Conservation (phyloP, 768 basidiomycete species). For the Boletales sp. region DNA sequence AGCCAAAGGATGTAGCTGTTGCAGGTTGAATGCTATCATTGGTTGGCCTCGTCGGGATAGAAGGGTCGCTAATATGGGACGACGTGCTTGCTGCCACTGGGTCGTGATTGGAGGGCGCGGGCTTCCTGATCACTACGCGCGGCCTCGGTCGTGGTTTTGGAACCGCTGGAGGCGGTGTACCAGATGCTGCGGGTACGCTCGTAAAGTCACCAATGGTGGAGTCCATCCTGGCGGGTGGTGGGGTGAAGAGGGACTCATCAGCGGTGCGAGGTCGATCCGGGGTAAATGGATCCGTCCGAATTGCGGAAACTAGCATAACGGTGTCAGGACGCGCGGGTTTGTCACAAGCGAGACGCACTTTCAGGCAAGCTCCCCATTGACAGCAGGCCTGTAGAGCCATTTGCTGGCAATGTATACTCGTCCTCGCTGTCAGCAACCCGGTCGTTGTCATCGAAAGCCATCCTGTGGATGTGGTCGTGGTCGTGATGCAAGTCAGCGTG, state of each 20-base stretch:
- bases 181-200: conserved; percentile 6
- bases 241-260: conserved; percentile 28
- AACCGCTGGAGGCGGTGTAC: background rate
- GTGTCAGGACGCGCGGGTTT: background rate
- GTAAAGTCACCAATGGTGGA: conserved; percentile 15
- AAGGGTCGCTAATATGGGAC: conserved; percentile 20
- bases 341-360: conserved; percentile 7
- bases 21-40: conserved; percentile 21
- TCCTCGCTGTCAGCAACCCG: conserved; percentile 51
- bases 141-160: conserved; percentile 32
- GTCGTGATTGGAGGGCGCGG: background rate
- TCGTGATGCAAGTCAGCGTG: background rate
- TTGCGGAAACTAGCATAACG: conserved; percentile 8
- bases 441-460: conserved; percentile 19
- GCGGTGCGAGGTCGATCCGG: conserved; percentile 13
- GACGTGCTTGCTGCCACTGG: conserved; percentile 3
- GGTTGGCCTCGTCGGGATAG: conserved; percentile 8
- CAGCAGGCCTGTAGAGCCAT: background rate
- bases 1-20: conserved; percentile 5
- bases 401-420: conserved; percentile 18
- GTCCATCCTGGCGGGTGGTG: conserved; percentile 4
- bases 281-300: conserved; percentile 20
- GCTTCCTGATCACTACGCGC: conserved; percentile 23
- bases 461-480: conserved; percentile 5
- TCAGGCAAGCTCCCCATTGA: background rate